Evolutionary conservation across 73 alveolate species (phyloP), one percentile per base, ranked within the genome.

Genomic region (Paramecium bursaria): DNA sequence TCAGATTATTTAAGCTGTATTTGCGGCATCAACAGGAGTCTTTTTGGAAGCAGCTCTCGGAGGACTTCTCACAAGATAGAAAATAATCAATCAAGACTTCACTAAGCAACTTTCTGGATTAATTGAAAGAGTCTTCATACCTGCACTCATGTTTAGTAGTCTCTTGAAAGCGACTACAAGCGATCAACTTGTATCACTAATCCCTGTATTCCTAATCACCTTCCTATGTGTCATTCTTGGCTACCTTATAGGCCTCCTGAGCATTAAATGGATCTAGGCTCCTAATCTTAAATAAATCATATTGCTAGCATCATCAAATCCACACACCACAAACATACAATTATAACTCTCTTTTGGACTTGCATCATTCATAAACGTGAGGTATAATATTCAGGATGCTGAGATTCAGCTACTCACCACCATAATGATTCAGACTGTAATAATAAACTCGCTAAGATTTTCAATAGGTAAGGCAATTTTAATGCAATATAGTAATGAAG

Each of bases 341-440:
- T n/a, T 57, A 4, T 23, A 57, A 57, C 49, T 57, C 7, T 23
- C 76, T 2, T 57, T 17, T 26, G 76, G 76, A 3, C 17, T 57
- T n/a, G 17, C 50, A 9, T 11, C 9, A 6, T 57, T 25, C 17
- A 7, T 57, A 26, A 14, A 48, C 2, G 76, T 29, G 15, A 57
- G n/a, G n/a, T n/a, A n/a, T n/a, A n/a, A n/a, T n/a, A n/a, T n/a
- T n/a, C n/a, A 57, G 17, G 29, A 29, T 25, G 39, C 39, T 15
- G 76, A 57, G 31, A 44, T 4, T 1, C 26, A 29, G 31, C 31
- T 57, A 57, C 15, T 57, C n/a, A 57, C 76, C 47, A 57, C 39
- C 9, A 57, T 57, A 13, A 57, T 57, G 29, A 57, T 57, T 11
- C 31, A 57, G 31, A 57, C 76, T 57, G 76, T 57, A n/a, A 57